A percentile compares a stretch with the other conserved stretches of the same genome.
These are phyloP conservation scores for Pseudohyphozyma bogoriensis DNA, from an alignment of 768 basidiomycete genomes.

Conservation along the genomic window DNA sequence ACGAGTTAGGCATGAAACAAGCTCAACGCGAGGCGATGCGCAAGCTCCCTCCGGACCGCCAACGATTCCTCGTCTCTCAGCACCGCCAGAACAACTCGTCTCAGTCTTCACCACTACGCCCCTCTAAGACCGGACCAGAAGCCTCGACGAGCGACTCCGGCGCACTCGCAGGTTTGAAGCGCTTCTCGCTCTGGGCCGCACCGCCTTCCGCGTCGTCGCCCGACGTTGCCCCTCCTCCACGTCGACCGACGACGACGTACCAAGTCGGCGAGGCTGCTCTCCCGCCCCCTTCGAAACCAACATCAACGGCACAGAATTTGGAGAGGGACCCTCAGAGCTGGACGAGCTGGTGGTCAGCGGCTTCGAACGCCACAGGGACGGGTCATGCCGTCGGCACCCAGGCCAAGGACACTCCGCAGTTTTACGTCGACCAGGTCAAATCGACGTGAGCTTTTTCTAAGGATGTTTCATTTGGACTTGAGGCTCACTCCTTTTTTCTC, in stretches of 20 bases:
- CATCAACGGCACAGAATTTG: constrained; percentile 38
- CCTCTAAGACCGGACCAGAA: constrained; percentile 10
- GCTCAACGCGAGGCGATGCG: constrained; percentile 56
- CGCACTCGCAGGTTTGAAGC: constrained; percentile 20
- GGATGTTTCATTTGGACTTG: too few relatives aligned
- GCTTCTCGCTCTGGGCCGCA: constrained; percentile 28
- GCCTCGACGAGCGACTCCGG: background rate
- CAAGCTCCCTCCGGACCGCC: constrained; percentile 52
- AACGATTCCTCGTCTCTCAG: constrained; percentile 50
- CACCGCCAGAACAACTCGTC: constrained; percentile 42
- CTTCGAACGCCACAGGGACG: constrained; percentile 19
- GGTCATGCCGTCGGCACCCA: background rate
- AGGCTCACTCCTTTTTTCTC: background rate
- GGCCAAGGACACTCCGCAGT: constrained; percentile 41
- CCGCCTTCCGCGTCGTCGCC: background rate
- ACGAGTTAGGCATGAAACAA: constrained; percentile 64
- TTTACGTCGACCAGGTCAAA: constrained; percentile 56
- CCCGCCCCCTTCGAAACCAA: constrained; percentile 37
- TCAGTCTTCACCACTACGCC: constrained; percentile 33
- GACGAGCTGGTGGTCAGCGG: constrained; percentile 22
- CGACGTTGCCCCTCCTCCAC: background rate
- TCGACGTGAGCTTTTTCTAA: constrained; percentile 39
- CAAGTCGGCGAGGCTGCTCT: background rate
- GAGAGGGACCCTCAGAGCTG: background rate
- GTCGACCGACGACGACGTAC: constrained; percentile 14